Base-by-base conservation (phyloP, 2,329 filamentous ascomycete genomes). In the Sporothrix pseudoabietina region DNA sequence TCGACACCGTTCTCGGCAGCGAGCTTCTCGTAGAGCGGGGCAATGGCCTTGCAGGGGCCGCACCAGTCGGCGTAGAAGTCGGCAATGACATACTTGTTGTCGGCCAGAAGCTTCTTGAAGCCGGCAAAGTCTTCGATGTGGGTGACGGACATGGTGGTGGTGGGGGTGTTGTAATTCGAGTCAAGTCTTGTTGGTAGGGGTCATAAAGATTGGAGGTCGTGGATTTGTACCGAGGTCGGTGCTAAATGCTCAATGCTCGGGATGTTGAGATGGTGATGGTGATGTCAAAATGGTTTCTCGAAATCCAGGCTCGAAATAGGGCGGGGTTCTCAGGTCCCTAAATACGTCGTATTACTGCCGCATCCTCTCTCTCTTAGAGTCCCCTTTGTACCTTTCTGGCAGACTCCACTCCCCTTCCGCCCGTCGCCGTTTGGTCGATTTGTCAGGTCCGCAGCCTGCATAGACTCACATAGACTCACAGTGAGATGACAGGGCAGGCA, bases 51-150 rank as follows among this genome's bases (percentile, higher is more conserved):
- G 86, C 88, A 90, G 39, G 88, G 88, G 54, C 83, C 84, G 81
- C 88, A 90, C 88, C 88, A 90, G 78, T 85, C 82, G 74, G 88
- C 87, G 81, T 83, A 86, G 81, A 89, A 88, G 79, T 90, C 87
- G 76, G 87, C 80, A 74, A 85, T 83, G 75, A 89, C 86, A 80
- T 85, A 87, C 65, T 82, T 84, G 66, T 82, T 86, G 10, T 79
- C 80, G 19, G 80, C 76, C 77, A 88, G 78, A 75, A 89, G 85
- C 52, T 80, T 77, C 75, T 86, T 79, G 77, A 89, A 87, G 76
- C 88, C 82, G 69, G 81, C 78, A 76, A 81, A 81, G 68, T 82
- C 79, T 73, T 78, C 80, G 79, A 87, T 82, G 77, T 84, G 81
- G 74, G 80, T 77, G 77, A 80, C 76, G 16, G 74, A 49, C 76